phyloP scores from a whole-genome alignment of 495 filamentous ascomycete genomes.

The Penicillium daleae region DNA sequence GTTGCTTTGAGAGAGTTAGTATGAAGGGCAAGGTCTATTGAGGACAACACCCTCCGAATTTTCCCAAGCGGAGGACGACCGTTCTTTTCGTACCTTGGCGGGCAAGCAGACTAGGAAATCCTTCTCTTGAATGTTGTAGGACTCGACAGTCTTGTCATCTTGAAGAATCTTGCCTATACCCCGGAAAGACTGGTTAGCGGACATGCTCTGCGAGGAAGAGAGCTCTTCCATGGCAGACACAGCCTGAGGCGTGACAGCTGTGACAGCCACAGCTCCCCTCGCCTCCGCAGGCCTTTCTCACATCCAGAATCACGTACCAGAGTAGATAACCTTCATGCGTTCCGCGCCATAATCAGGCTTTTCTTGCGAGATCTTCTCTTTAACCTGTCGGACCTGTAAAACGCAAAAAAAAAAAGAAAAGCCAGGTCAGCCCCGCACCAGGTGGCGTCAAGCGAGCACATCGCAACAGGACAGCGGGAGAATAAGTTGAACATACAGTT shows the following conservation, averaged over 20 bases:
- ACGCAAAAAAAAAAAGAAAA: slow-evolving; percentile 13
- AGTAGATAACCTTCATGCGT: slow-evolving; percentile 94
- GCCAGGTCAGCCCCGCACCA: slow-evolving; percentile 38
- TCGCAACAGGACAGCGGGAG: background rate
- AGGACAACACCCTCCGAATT: background rate
- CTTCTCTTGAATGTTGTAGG: slow-evolving; percentile 98
- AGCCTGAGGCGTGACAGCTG: background rate
- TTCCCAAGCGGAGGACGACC: background rate
- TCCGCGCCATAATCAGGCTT: slow-evolving; percentile 85
- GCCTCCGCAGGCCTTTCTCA: background rate
- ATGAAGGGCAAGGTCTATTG: background rate
- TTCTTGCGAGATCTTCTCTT: slow-evolving; percentile 84
- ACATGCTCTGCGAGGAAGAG: background rate
- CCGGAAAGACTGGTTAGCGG: slow-evolving; percentile 5
- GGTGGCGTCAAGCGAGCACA: slow-evolving; percentile 9
- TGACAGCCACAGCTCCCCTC: background rate
- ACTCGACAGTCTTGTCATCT: slow-evolving; percentile 93
- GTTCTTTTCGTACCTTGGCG: slow-evolving; percentile 68
- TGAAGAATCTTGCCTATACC: slow-evolving; percentile 89
- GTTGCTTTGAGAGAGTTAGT: slow-evolving; percentile 46
- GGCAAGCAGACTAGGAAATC: slow-evolving; percentile 98
- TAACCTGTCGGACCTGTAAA: slow-evolving; percentile 79
- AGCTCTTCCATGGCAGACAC: background rate
- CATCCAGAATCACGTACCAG: slow-evolving; percentile 57
- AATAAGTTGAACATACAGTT: slow-evolving; percentile 60